Conservation (phyloP, 805 yeast genomes). For the Nakazawaea ambrosiae region DNA sequence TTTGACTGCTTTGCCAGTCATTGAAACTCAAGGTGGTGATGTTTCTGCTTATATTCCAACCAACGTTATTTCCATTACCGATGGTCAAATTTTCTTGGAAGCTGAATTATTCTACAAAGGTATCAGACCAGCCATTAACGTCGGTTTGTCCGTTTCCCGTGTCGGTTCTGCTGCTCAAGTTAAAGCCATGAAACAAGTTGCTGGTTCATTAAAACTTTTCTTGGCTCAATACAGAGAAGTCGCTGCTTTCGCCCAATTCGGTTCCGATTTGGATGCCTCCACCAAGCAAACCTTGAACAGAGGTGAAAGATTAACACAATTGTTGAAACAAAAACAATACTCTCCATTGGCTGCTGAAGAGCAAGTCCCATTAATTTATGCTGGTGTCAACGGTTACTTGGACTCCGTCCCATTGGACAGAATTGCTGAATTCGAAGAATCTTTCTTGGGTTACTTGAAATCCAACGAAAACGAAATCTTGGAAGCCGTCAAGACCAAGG, state of each 20-base stretch:
- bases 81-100: conserved; percentile 98
- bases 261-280: conserved; percentile 99
- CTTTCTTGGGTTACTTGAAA: conserved; percentile 88
- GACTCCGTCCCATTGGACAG: conserved; percentile 80
- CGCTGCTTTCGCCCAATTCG: conserved; percentile 99
- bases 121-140: conserved; percentile 99
- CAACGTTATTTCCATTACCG: conserved; percentile 95
- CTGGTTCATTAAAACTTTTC: conserved; percentile 99
- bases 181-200: conserved; percentile 99
- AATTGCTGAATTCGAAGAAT: conserved; percentile 85
- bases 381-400: conserved; percentile 99
- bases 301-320: conserved; percentile 99
- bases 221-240: conserved; percentile 99
- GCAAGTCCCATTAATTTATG: conserved; percentile 97
- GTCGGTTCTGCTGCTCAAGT: conserved; percentile 99
- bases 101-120: conserved; percentile 99
- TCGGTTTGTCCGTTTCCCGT: conserved; percentile 99
- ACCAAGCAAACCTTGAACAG: conserved; percentile 98
- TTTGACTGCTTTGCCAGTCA: conserved; percentile 91
- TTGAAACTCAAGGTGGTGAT: conserved; percentile 99
- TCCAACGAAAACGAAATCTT: conserved; percentile 82
- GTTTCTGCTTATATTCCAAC: conserved; percentile 97
- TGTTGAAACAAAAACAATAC: conserved; percentile 97
- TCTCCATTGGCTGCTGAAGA: conserved; percentile 97
- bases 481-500: conserved; percentile 77